Evolutionary conservation across 805 yeast species (phyloP).

Genomic region (Starmerella vaccinii): DNA sequence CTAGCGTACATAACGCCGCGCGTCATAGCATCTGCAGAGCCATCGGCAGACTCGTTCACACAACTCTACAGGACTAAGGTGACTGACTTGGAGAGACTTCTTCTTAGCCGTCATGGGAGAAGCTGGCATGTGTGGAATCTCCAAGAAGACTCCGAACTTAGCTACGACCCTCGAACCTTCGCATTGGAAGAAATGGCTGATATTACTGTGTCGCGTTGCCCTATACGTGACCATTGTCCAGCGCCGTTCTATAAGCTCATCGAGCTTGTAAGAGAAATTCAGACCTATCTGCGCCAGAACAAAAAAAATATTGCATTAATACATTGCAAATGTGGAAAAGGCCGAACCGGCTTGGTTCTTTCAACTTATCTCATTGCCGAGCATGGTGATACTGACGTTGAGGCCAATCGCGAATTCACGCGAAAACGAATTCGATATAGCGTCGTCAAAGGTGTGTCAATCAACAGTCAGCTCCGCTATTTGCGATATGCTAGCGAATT

Average conservation of each 20-base stretch:
- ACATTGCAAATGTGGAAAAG: slow-evolving; percentile 89
- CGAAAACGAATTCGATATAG: slow-evolving; percentile 45
- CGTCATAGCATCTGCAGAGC: slow-evolving; percentile 68
- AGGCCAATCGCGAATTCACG: slow-evolving; percentile 47
- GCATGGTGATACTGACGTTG: slow-evolving; percentile 33
- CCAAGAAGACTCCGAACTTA: slow-evolving; percentile 44
- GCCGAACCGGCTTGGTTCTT: slow-evolving; percentile 71
- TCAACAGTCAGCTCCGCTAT: slow-evolving; percentile 57
- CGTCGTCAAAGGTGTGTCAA: slow-evolving; percentile 60
- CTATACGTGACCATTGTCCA: slow-evolving; percentile 70
- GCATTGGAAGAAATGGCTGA: slow-evolving; percentile 16
- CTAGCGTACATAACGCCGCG: slow-evolving; percentile 55
- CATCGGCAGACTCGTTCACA: slow-evolving; percentile 42
- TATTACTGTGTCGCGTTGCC: slow-evolving; percentile 35
- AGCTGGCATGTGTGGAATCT: slow-evolving; percentile 71
- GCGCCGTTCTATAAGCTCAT: slow-evolving; percentile 52
- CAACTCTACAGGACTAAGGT: slow-evolving; percentile 38
- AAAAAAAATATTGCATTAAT: slow-evolving; percentile 48
- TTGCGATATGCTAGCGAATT: slow-evolving; percentile 45
- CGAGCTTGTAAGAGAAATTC: slow-evolving; percentile 38
- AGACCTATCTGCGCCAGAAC: slow-evolving; percentile 33
- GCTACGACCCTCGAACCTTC: slow-evolving; percentile 33
- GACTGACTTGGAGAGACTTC: slow-evolving; percentile 39
- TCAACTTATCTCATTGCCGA: slow-evolving; percentile 59
- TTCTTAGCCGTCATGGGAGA: slow-evolving; percentile 39